Conservation (phyloP, 768 basidiomycete species). For the Leccinellum albellum region DNA sequence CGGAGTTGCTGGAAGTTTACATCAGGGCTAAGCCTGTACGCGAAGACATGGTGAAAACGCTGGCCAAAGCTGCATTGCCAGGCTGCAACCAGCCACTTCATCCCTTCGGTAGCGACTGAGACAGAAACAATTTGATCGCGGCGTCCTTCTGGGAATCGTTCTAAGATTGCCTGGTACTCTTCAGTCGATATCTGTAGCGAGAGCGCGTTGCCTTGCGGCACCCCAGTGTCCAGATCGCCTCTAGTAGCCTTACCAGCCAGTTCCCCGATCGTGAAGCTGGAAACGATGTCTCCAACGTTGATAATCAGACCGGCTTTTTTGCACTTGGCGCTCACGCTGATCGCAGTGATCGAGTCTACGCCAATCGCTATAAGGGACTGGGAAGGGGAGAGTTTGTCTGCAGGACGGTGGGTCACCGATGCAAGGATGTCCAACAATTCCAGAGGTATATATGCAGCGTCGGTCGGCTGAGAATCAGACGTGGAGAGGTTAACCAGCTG, state of each 20-base stretch:
- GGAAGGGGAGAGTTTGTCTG: slow-evolving; percentile 27
- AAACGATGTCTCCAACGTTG: slow-evolving; percentile 39
- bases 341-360: slow-evolving; percentile 49
- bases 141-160: slow-evolving; percentile 13
- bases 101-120: slow-evolving; percentile 25
- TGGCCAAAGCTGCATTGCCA: slow-evolving; percentile 42
- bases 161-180: slow-evolving; percentile 11
- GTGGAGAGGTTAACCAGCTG: neutral
- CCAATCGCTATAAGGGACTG: slow-evolving; percentile 41
- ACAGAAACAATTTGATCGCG: slow-evolving; percentile 17
- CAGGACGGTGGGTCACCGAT: slow-evolving; percentile 26
- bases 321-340: slow-evolving; percentile 40
- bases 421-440: slow-evolving; percentile 8
- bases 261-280: slow-evolving; percentile 35
- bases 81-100: slow-evolving; percentile 39
- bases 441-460: slow-evolving; percentile 2
- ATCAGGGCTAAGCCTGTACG: slow-evolving; percentile 32
- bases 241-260: slow-evolving; percentile 13
- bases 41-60: slow-evolving; percentile 44
- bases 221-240: neutral
- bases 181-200: slow-evolving; percentile 5
- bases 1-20: slow-evolving; percentile 29
- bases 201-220: neutral
- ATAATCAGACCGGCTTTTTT: slow-evolving; percentile 34
- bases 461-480: neutral